Percentiles rank a stretch among this genome's conserved stretches.
phyloP scores from a whole-genome alignment of 2,329 filamentous ascomycete species.

The Xylaria hypoxylon region DNA sequence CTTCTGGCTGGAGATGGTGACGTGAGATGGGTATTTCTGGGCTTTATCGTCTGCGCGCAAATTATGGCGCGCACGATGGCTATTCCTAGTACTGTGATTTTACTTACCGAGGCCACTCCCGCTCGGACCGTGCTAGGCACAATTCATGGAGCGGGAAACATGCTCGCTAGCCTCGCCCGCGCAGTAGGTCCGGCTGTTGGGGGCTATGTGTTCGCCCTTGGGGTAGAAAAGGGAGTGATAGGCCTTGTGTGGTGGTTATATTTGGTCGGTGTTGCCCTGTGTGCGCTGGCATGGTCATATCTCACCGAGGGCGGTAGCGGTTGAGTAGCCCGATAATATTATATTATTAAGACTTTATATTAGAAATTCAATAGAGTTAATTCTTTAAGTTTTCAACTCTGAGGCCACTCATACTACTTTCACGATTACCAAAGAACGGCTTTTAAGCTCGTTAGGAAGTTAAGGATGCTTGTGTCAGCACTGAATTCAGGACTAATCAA shows the following conservation, averaged over 20 bases:
- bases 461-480: too few species aligned
- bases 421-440: too few species aligned
- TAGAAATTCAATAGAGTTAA: not conserved
- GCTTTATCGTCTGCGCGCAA: conserved; percentile 66
- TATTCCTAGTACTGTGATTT: conserved; percentile 55
- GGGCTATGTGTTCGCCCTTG: conserved; percentile 48
- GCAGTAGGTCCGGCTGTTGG: conserved; percentile 46
- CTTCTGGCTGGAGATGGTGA: conserved; percentile 59
- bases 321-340: not conserved
- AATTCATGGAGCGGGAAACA: conserved; percentile 53
- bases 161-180: conserved; percentile 47
- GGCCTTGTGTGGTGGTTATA: conserved; percentile 51
- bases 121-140: conserved; percentile 52
- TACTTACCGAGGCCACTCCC: conserved; percentile 55
- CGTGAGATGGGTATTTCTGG: conserved; percentile 66
- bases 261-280: conserved; percentile 45
- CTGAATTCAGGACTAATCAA: not conserved
- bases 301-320: conserved; percentile 36
- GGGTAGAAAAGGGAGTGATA: conserved; percentile 45
- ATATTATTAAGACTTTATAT: conserved; percentile 2
- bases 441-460: too few species aligned
- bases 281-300: conserved; percentile 48
- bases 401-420: not conserved
- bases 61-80: conserved; percentile 71
- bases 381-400: too few species aligned